A percentile compares a stretch with the other conserved stretches of the same genome.
These are phyloP conservation scores for Clohesyomyces aquaticus DNA, from an alignment of 495 filamentous ascomycete genomes.

Conservation along the genomic window DNA sequence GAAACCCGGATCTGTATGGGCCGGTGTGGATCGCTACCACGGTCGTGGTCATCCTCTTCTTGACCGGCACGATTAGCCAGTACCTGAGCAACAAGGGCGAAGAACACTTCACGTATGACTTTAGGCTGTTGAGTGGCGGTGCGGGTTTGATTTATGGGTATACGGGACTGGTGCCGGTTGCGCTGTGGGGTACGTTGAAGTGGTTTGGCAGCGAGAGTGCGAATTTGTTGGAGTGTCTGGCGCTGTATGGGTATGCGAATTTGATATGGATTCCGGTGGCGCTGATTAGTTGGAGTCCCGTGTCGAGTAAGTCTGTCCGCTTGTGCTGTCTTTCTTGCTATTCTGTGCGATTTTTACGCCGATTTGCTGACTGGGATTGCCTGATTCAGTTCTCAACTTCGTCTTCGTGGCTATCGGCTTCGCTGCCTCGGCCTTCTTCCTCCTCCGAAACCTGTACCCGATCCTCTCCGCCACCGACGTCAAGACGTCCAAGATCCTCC, in stretches of 20 bases:
- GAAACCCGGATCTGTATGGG: conserved; percentile 95
- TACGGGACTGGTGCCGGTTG: conserved; percentile 79
- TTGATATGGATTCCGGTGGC: conserved; percentile 96
- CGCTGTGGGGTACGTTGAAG: conserved; percentile 82
- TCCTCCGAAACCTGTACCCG: conserved; percentile 90
- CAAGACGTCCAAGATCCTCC: conserved; percentile 84
- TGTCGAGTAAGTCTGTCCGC: conserved; percentile 54
- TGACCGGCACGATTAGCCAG: conserved; percentile 91
- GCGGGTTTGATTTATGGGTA: conserved; percentile 94
- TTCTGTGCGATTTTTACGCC: too few relatives aligned
- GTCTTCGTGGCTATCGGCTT: conserved; percentile 92
- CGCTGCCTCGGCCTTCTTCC: conserved; percentile 79
- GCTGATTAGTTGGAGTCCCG: conserved; percentile 82
- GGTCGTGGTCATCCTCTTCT: conserved; percentile 90
- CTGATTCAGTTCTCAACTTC: conserved; percentile 72
- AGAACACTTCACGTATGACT: conserved; percentile 80
- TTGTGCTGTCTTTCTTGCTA: neutral
- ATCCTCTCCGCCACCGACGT: conserved; percentile 90
- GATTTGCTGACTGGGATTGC: too few relatives aligned
- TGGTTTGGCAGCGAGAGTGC: conserved; percentile 92
- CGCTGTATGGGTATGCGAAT: conserved; percentile 93
- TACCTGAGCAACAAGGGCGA: conserved; percentile 70
- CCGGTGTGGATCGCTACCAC: conserved; percentile 99
- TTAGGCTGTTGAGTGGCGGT: conserved; percentile 73
- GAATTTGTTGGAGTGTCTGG: conserved; percentile 90